Base-by-base conservation (phyloP, 129 eudicot genomes). In the Arctium minus region DNA sequence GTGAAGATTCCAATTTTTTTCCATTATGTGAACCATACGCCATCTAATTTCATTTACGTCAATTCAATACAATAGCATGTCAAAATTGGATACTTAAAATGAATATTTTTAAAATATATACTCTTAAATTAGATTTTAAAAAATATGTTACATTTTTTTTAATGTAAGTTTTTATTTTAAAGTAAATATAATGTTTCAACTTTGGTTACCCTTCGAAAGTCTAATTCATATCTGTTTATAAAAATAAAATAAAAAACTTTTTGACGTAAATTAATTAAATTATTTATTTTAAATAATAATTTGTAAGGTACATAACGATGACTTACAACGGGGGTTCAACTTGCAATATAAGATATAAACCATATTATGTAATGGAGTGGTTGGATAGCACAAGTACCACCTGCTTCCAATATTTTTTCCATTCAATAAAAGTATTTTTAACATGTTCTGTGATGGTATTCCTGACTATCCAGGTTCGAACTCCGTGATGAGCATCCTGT, bases 341-440 rank as follows among this genome's bases (percentile, higher is more conserved):
- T 71, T 77, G 86, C 29, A 60, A 4, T 62, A 83, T 72, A 71
- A 71, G 72, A 77, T 76, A 12, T 3, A 70, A 42, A 22, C 27
- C 79, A 39, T 39, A 60, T 78, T 12, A 72, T 84, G 74, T 72
- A 72, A 62, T 84, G 86, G 86, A 84, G 86, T 84, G 69, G 86
- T 84, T 84, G 74, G 86, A 36, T 69, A 36, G 37, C 71, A 76
- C 75, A 39, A 72, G 79, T 72, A 70, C 36, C 44, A 62, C 4
- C 46, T 12, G 17, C 11, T 77, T 18, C 9, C 56, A 13, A 60
- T 60, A 60, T 46, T 46, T 46, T 46, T 22, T 22, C 27, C 27
- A 22, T 22, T 22, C 27, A 22, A 22, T 22, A 22, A 22, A 22
- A 22, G 27, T 22, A 22, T 22, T 22, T 22, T 22, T 22, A 22